A percentile compares a stretch with the other conserved stretches of the same genome.
These are phyloP conservation scores for Globisporangium acanthophoron DNA, from an alignment of 352 stramenopile species.

Conservation along the genomic window DNA sequence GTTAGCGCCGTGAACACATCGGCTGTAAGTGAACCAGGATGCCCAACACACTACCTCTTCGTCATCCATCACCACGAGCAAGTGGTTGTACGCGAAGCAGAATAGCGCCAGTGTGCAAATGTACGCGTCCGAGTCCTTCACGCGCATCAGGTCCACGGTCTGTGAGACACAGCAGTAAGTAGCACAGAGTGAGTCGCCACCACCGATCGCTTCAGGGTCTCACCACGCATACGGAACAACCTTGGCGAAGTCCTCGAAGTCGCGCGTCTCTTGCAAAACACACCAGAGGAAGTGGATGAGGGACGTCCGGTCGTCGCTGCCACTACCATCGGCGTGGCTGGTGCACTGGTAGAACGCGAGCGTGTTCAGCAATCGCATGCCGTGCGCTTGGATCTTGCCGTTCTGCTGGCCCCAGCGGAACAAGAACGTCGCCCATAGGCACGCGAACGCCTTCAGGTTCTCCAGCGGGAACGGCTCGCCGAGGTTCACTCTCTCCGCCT, in stretches of 20 bases:
- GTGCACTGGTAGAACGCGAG: conserved; percentile 47
- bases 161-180: conserved; percentile 6
- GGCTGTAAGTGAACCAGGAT: no score
- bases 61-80: conserved; percentile 62
- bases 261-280: conserved; percentile 46
- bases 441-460: conserved; percentile 36
- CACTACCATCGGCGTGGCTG: neutral
- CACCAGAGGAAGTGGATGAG: conserved; percentile 57
- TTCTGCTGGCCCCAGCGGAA: conserved; percentile 47
- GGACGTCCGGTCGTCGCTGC: conserved; percentile 15
- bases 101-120: conserved; percentile 48
- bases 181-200: no score
- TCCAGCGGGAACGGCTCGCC: conserved; percentile 37
- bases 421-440: conserved; percentile 46
- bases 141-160: conserved; percentile 40
- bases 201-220: neutral
- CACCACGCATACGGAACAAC: conserved; percentile 5
- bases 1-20: no score
- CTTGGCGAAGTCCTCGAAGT: conserved; percentile 49
- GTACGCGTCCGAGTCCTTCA: conserved; percentile 32
- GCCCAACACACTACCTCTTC: conserved; percentile 38
- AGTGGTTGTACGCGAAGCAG: conserved; percentile 54
- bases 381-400: conserved; percentile 28
- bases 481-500: neutral
- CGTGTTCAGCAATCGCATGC: conserved; percentile 53